Base-by-base conservation (phyloP, 2,329 filamentous ascomycete genomes). In the Rutstroemia sydowiana region DNA sequence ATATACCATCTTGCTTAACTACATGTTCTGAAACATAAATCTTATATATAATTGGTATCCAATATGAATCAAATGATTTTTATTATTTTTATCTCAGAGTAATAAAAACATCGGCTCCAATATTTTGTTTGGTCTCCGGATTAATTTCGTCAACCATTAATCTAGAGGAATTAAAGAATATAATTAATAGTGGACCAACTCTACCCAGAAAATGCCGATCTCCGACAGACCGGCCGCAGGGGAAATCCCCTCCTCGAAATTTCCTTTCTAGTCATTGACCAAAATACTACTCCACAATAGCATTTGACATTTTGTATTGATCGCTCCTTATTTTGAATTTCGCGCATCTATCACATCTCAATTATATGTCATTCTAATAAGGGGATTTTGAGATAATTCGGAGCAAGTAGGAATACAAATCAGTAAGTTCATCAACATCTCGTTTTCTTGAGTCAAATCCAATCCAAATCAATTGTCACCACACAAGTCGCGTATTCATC, bases 221-320 rank as follows among this genome's bases (percentile, higher is more conserved):
- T 30, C 48, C 43, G 34, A 40, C 16, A 36, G 36, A 36, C 45
- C 48, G 48, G 48, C 48, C 48, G 41, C 48, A 50, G 48, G 48
- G 48, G 48, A 40, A 50, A 50, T 50, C 48, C 41, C 48, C 48
- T 45, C 40, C 20, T 50, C 44, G n/a, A 37, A 50, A 34, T 30
- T 44, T 31, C 32, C 40, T 45, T 28, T 14, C 20, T 20, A 16
- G 14, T 41, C 21, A n/a, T n/a, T n/a, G n/a, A n/a, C n/a, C n/a
- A n/a, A n/a, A n/a, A n/a, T n/a, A 26, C 23, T 26, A 26, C 4
- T 4, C 23, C 23, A 26, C 4, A 26, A 8, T 26, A 10, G 20
- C n/a, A 16, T 20, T 20, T 20, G 20, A 39, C 11, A 21, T 39
- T 20, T 50, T 45, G 31, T 32, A 36, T 50, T 36, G 30, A 50